Percentiles rank a stretch among this genome's conserved stretches.
phyloP scores from a whole-genome alignment of 495 filamentous ascomycete species.

The Oleoguttula mirabilis region DNA sequence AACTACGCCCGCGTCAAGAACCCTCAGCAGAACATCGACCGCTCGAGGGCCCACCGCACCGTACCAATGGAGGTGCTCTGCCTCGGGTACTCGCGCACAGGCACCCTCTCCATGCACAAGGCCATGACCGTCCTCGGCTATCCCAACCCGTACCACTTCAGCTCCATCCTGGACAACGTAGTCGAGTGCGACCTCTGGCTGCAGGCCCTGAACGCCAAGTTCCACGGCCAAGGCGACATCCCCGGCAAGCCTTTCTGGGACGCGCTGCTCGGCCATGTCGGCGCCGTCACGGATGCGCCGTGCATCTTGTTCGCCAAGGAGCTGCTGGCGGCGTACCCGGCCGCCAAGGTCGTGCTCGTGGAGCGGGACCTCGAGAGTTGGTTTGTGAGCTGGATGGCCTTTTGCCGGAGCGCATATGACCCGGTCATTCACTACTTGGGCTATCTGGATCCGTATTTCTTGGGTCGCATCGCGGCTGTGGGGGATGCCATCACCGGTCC shows the following conservation, averaged over 20 bases:
- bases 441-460: neutral
- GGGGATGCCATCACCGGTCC: neutral
- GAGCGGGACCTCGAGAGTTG: slow-evolving; percentile 10
- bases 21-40: slow-evolving; percentile 1
- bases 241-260: slow-evolving; percentile 9
- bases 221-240: neutral
- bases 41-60: neutral
- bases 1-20: slow-evolving; percentile 2
- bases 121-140: slow-evolving; percentile 11
- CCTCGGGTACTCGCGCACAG: slow-evolving; percentile 15
- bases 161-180: neutral
- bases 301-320: slow-evolving; percentile 12
- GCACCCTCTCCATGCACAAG: slow-evolving; percentile 7
- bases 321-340: slow-evolving; percentile 13
- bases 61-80: slow-evolving; percentile 12
- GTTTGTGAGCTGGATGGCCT: slow-evolving; percentile 2
- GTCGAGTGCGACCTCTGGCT: slow-evolving; percentile 4
- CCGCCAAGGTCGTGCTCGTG: slow-evolving; percentile 14
- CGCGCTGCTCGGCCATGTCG: slow-evolving; percentile 9
- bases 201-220: slow-evolving; percentile 12
- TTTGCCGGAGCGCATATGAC: neutral
- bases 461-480: neutral
- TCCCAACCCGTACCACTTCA: slow-evolving; percentile 8
- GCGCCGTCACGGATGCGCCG: slow-evolving; percentile 14
- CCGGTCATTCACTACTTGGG: neutral